Conservation (phyloP, 2,329 filamentous ascomycete species). For the Blastomyces parvus region DNA sequence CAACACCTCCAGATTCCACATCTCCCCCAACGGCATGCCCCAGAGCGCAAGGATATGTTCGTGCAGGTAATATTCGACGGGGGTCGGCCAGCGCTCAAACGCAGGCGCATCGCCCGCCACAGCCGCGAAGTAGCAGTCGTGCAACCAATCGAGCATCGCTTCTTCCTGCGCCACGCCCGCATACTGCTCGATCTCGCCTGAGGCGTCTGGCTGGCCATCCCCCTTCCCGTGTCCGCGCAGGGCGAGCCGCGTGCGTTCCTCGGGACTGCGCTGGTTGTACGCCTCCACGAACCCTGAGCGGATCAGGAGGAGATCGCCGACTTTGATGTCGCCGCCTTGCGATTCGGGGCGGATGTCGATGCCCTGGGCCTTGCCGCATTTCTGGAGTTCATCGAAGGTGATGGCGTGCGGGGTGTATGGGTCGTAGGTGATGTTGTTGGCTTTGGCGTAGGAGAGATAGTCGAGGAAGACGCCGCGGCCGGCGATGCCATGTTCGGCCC, state of each 20-base stretch:
- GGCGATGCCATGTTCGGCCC: conserved; percentile 36
- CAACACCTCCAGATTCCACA: conserved; percentile 37
- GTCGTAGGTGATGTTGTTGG: conserved; percentile 43
- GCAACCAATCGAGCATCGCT: conserved; percentile 54
- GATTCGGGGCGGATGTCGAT: conserved; percentile 50
- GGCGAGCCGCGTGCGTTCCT: conserved; percentile 26
- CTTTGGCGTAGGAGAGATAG: conserved; percentile 40
- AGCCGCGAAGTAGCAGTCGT: conserved; percentile 58
- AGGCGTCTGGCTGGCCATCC: neutral
- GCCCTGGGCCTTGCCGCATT: conserved; percentile 50
- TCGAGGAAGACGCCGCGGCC: conserved; percentile 36
- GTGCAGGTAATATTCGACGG: conserved; percentile 28
- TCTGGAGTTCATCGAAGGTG: conserved; percentile 46
- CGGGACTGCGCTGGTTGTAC: conserved; percentile 41
- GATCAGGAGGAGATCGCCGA: conserved; percentile 58
- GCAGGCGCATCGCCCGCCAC: conserved; percentile 54
- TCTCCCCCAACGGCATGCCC: conserved; percentile 39
- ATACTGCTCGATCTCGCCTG: conserved; percentile 36
- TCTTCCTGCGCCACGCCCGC: conserved; percentile 46
- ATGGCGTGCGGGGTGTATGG: conserved; percentile 48
- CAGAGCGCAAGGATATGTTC: conserved; percentile 36
- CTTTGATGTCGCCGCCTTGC: conserved; percentile 46
- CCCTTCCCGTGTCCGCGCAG: conserved; percentile 18
- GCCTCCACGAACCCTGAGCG: conserved; percentile 54
- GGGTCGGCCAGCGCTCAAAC: conserved; percentile 55